Percentiles rank a stretch among this genome's conserved stretches.
Evolutionary conservation across 1,139 yeast genomes (phyloP).

Genomic region (Citeromyces hawaiiensis): DNA sequence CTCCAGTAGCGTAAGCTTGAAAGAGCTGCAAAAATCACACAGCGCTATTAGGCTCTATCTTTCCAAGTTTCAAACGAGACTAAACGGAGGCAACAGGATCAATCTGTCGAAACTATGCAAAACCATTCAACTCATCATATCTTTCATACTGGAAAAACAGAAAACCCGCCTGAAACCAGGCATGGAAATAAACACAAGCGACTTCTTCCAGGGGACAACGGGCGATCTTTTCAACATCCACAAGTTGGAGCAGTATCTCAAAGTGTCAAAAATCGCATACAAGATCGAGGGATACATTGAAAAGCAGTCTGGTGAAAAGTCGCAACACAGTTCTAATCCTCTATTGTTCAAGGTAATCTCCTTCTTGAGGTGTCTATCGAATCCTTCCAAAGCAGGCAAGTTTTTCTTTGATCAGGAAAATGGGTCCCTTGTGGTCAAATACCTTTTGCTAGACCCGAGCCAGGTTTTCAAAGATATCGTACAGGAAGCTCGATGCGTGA

Average conservation of each 20-base stretch:
- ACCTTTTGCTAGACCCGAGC: slow-evolving; percentile 75
- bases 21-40: slow-evolving; percentile 32
- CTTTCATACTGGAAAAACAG: slow-evolving; percentile 24
- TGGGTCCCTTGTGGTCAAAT: slow-evolving; percentile 30
- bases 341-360: slow-evolving; percentile 51
- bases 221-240: slow-evolving; percentile 64
- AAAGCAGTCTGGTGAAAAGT: slow-evolving; percentile 11
- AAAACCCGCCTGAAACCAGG: slow-evolving; percentile 32
- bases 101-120: slow-evolving; percentile 53
- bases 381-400: slow-evolving; percentile 74
- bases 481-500: slow-evolving; percentile 53
- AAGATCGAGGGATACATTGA: slow-evolving; percentile 69
- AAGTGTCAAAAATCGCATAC: slow-evolving; percentile 65
- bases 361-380: slow-evolving; percentile 53
- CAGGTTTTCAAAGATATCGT: slow-evolving; percentile 54
- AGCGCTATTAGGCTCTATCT: slow-evolving; percentile 40
- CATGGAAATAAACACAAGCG: slow-evolving; percentile 31
- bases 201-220: slow-evolving; percentile 43
- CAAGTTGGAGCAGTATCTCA: slow-evolving; percentile 51
- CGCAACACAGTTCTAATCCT: slow-evolving; percentile 27
- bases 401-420: slow-evolving; percentile 38
- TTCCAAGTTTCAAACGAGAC: slow-evolving; percentile 41
- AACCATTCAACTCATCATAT: slow-evolving; percentile 35
- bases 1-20: slow-evolving; percentile 42
- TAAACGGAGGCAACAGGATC: slow-evolving; percentile 67